Evolutionary conservation across 2,329 filamentous ascomycete genomes (phyloP), one percentile per base, ranked within the genome.

Genomic region (Stagonosporopsis tanaceti): DNA sequence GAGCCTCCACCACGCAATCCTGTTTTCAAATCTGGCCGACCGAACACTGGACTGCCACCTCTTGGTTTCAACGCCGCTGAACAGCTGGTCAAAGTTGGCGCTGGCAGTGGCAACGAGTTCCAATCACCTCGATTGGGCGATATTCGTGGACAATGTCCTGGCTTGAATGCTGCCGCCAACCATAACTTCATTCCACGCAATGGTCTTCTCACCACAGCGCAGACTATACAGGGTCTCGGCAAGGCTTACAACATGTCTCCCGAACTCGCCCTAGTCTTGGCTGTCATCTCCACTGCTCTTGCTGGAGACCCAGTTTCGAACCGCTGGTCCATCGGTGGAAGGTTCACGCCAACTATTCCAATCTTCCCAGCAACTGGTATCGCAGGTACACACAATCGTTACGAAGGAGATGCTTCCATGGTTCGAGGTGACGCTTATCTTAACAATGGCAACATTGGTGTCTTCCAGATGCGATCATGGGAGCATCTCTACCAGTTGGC

Each of bases 151-250:
- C 72, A 71, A 14, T 75, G 73, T 37, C 72, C 72, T 8, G 69
- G 61, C 7, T 40, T 74, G 22, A 76, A 75, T 30, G 64, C 69
- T 11, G 62, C 70, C 44, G 71, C 71, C 7, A 75, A 75, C 38
- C 72, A 73, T 52, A 63, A 62, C 20, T 67, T 75, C 53, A 54
- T 76, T n/a, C 70, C 73, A 6, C 68, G 65, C 34, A 60, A 71
- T 47, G 75, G 74, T 34, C 68, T 64, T 24, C 20, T 62, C 22
- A 50, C 56, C 8, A 53, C 55, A 6, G 50, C 53, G 22, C 56
- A 64, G 35, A 50, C 48, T 27, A 50, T 60, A n/a, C 53, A 59
- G 30, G 64, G 64, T 8, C 56, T 65, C 32, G 62, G 55, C 24
- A 53, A 57, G 1, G 55, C 64, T 1, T 64, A 57, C 40, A 64